Evolutionary conservation across 495 filamentous ascomycete species (phyloP).

Genomic region (Clavariopsis aquatica): DNA sequence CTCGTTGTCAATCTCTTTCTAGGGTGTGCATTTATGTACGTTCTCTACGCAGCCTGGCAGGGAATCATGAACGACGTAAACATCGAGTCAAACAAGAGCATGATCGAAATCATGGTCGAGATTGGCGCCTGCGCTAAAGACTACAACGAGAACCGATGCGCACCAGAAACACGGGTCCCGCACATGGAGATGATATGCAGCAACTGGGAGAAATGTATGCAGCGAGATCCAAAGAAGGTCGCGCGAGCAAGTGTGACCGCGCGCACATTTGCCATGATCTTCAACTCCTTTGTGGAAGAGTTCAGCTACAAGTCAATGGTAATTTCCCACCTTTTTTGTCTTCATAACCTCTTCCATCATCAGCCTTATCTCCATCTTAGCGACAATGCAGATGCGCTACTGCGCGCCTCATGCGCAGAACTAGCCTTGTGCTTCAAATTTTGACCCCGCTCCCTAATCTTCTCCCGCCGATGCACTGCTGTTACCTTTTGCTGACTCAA

Average conservation of each 20-base stretch:
- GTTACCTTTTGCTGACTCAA: conserved; percentile 43
- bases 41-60: conserved; percentile 67
- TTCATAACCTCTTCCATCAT: background rate
- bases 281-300: conserved; percentile 69
- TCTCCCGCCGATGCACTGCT: background rate
- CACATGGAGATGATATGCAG: conserved; percentile 72
- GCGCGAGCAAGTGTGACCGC: conserved; percentile 68
- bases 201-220: conserved; percentile 85
- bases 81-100: conserved; percentile 64
- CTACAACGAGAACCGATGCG: conserved; percentile 74
- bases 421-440: background rate
- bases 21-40: conserved; percentile 64
- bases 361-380: background rate
- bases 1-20: conserved; percentile 76
- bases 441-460: background rate
- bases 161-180: conserved; percentile 60
- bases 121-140: conserved; percentile 70
- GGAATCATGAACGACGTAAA: conserved; percentile 77
- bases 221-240: conserved; percentile 65
- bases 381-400: background rate
- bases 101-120: conserved; percentile 64
- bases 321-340: conserved; percentile 39
- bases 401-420: background rate
- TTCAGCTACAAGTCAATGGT: conserved; percentile 75
- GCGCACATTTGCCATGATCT: conserved; percentile 79